Conservation (phyloP, 805 yeast genomes). For the Candida awuae region DNA sequence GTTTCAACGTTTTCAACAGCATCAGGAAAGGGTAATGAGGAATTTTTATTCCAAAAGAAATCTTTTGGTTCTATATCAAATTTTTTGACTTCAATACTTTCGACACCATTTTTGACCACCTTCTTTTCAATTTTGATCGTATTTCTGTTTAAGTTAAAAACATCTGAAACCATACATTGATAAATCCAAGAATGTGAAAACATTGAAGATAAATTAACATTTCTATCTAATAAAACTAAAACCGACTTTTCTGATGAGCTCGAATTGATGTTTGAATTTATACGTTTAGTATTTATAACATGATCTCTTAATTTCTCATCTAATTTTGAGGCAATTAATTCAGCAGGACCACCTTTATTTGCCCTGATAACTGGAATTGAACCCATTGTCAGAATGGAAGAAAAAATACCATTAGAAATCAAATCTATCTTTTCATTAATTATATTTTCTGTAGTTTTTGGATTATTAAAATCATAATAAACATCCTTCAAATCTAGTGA, state of each 20-base stretch:
- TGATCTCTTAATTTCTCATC: conserved; percentile 82
- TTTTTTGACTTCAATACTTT: conserved; percentile 38
- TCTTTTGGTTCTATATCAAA: conserved; percentile 91
- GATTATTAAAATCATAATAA: conserved; percentile 63
- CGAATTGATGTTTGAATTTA: conserved; percentile 3
- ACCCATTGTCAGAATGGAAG: conserved; percentile 68
- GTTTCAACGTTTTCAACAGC: conserved; percentile 95
- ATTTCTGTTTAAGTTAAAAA: conserved; percentile 72
- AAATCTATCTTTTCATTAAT: conserved; percentile 61
- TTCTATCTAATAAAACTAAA: conserved; percentile 76
- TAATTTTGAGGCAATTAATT: conserved; percentile 78
- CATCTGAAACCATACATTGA: conserved; percentile 93
- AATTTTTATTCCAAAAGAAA: conserved; percentile 81
- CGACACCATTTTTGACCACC: conserved; percentile 23
- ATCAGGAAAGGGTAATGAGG: conserved; percentile 91
- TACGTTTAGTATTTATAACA: conserved; percentile 55
- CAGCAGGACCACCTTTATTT: conserved; percentile 92
- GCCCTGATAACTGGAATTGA: conserved; percentile 86
- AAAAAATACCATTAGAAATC: conserved; percentile 74
- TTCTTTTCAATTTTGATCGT: conserved; percentile 55
- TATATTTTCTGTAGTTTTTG: conserved; percentile 63
- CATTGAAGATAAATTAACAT: conserved; percentile 87
- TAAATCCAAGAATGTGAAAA: conserved; percentile 96
- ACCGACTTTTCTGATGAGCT: conserved; percentile 51
- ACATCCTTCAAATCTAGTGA: conserved; percentile 62